These are phyloP conservation scores for Cicer judaicum DNA, from an alignment of 306 rosid species.

Conservation along the genomic window DNA sequence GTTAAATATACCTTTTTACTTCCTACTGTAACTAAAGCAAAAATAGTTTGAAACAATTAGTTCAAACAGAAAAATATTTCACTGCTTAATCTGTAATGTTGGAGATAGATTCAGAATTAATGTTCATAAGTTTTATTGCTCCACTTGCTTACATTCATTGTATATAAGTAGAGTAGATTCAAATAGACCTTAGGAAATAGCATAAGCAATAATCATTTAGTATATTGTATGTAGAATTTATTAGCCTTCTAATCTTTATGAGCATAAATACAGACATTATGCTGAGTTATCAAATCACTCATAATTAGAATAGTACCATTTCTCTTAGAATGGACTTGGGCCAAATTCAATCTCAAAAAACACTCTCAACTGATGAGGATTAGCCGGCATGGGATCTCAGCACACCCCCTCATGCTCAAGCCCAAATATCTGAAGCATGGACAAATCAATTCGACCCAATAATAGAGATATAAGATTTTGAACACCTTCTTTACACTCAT, in stretches of 20 bases:
- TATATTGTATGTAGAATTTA: not conserved
- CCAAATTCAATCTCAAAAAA: no score
- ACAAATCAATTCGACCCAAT: no score
- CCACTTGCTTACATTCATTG: conserved; percentile 17
- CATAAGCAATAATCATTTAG: not conserved
- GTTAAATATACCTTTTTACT: conserved; percentile 29
- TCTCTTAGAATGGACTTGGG: no score
- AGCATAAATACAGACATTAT: no score
- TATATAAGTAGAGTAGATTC: not conserved
- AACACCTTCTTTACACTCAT: no score
- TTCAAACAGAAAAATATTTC: conserved; percentile 1
- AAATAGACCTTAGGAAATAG: not conserved
- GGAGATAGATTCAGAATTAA: conserved; percentile 12
- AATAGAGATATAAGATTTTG: no score
- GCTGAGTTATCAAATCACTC: not conserved
- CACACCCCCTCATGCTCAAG: no score
- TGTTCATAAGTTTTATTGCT: not conserved
- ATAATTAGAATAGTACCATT: no score
- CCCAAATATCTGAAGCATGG: no score
- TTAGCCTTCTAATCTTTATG: not conserved
- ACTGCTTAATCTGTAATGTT: not conserved
- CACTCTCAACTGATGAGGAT: no score
- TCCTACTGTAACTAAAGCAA: not conserved
- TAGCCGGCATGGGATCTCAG: no score
- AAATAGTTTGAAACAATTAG: not conserved